Base-by-base conservation (phyloP, 2,329 filamentous ascomycete genomes). In the Epichloe coenophiala region DNA sequence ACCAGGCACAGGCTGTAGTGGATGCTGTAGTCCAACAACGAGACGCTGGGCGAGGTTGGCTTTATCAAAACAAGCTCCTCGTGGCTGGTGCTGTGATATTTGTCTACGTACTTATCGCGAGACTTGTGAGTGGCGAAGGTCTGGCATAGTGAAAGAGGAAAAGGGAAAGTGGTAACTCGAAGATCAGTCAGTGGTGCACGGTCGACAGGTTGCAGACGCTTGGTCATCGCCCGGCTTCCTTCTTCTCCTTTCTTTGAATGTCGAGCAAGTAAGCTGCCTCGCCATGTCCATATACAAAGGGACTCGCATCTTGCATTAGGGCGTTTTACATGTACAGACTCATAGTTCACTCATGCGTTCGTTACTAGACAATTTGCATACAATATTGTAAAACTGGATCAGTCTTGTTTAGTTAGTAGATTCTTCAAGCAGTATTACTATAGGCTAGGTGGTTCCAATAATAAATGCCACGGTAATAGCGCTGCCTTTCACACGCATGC, bases 1-100 rank as follows among this genome's bases (percentile, higher is more conserved):
- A 75, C 76, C 71, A 81, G 74, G 68, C 81, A 65, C 74, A 83
- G 76, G 68, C 85, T 65, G 64, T 94, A 1, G 84, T 93, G n/a
- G 86, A 91, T 57, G 88, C 74, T 2, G 86, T 70, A 66, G 86
- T 68, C 67, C 88, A 76, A 77, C 83, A 71, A 76, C 82, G 86
- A 56, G 83, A 93, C 57, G 88, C 84, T 2, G 87, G 88, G 0
- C 82, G 88, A 58, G 80, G 88, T 52, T 97, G 88, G 88, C 65
- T 94, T 55, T 76, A 81, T 57, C 78, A 81, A 55, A 87, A 96
- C 69, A 93, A 88, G 69, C 73, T 90, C 55, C 75, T 85, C 60
- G 71, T 95, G 45, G 76, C 81, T 1, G 78, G 86, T 8, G 81
- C 75, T 0, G 68, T 81, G 17, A 73, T 96, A 31, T 86, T 97